Base-by-base conservation (phyloP, 352 stramenopile species). In the Aphanomyces stellatus region DNA sequence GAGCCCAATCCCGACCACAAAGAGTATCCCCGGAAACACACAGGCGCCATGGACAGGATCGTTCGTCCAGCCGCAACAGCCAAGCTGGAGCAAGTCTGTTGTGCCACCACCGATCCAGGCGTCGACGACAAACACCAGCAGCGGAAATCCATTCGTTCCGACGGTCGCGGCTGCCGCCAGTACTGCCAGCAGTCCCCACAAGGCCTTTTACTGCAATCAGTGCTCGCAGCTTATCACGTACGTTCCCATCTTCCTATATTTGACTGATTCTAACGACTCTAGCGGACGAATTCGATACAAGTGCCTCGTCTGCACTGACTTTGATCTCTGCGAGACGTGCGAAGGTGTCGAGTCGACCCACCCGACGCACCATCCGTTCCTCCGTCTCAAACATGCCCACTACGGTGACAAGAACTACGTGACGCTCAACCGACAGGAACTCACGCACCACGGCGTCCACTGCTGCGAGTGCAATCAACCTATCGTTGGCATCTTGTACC, bases 401-500 rank as follows among this genome's bases (percentile, higher is more conserved):
- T 67, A 67, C 34, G 60, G 60, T 19, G 17, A 37, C 1, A 25
- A 13, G 28, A 67, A 17, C 19, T 67, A 67, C 49, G 42, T 57
- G 17, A 33, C 28, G 6, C 40, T 37, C 2, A 67, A 67, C 42
- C 60, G 60, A 25, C 24, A 17, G 0, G 22, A 2, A 10, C 10
- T 35, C 17, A 37, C 17, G 3, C 60, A 67, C 28, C 25, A 22
- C 22, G 33, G 28, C 46, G 31, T 49, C 11, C 5, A 3, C 0
- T 67, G 60, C 41, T 41, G 40, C 11, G 13, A 22, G 19, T 67
- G 60, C 49, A 15, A 43, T 13, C 11, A 13, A 30, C 40, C 40
- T 6, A 59, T 67, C n/a, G 60, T 67, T 11, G 60, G 60, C 34
- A 46, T 67, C 15, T 57, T 67, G 60, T 59, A 67, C 60, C 60